Conservation (phyloP, 345 rosid species). For the Carallia brachiata region DNA sequence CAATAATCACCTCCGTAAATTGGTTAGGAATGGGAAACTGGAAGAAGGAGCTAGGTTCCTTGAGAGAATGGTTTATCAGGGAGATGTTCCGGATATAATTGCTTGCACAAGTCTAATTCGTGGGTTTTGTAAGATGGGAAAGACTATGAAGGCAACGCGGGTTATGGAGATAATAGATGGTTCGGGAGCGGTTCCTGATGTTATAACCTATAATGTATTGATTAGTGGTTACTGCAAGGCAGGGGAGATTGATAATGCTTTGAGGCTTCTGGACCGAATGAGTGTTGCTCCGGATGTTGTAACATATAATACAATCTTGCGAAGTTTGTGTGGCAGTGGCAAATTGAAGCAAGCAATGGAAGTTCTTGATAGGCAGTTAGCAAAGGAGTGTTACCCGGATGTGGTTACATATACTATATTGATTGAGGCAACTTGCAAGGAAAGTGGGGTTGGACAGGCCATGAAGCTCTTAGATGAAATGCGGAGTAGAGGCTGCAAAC, state of each 20-base stretch:
- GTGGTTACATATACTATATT: constrained; percentile 75
- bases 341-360: constrained; percentile 76
- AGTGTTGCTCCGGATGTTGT: constrained; percentile 79
- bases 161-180: constrained; percentile 72
- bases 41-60: constrained; percentile 44
- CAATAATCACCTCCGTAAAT: constrained; percentile 52
- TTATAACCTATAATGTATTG: constrained; percentile 75
- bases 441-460: constrained; percentile 74
- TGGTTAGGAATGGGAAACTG: constrained; percentile 59
- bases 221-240: constrained; percentile 82
- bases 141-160: constrained; percentile 64
- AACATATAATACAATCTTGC: constrained; percentile 75
- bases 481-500: constrained; percentile 73
- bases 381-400: constrained; percentile 69
- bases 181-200: constrained; percentile 76
- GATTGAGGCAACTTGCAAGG: constrained; percentile 82
- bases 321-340: constrained; percentile 70
- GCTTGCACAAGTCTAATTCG: constrained; percentile 76
- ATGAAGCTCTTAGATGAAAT: constrained; percentile 92
- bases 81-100: constrained; percentile 68
- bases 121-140: constrained; percentile 69
- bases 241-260: constrained; percentile 68
- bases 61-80: constrained; percentile 70
- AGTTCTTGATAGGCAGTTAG: constrained; percentile 59
- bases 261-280: constrained; percentile 65